Evolutionary conservation across 2,329 filamentous ascomycete genomes (phyloP), one percentile per base, ranked within the genome.

Genomic region (Ramichloridium luteum): DNA sequence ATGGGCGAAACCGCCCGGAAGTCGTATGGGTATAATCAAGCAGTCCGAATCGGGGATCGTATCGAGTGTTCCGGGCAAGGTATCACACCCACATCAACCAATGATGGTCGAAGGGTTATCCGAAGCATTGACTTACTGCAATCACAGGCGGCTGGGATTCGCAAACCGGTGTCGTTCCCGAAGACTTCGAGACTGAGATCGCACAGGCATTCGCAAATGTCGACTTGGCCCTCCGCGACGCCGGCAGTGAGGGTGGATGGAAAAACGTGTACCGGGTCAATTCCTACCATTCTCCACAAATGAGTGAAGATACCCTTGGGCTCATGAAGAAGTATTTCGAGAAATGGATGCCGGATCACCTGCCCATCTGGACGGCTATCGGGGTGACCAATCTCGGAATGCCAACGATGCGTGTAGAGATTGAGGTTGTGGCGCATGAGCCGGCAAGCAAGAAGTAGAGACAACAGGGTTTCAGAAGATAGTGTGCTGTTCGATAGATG

Each of bases 201-300:
- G 48, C 53, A 16, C 53, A 56, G 32, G 67, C 70, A 0, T 77
- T 77, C 42, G 50, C 46, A 3, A 77, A 76, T 34, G 65, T 74
- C 6, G 68, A 77, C 1, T 46, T 58, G 4, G 55, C 49, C 16
- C 50, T 77, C 4, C 61, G 58, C 25, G 44, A 63, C 11, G 70
- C 69, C 0, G 72, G 73, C 1, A 68, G 67, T 1, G 62, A 67
- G 35, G 70, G 68, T 3, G n/a, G n/a, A n/a, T 72, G 66, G 66
- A 47, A 48, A n/a, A 67, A 74, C 36, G 71, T 75, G 0, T 58
- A 45, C 31, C 38, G 50, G 6, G 41, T 58, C 5, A 51, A 51
- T 14, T 41, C 38, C 16, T 50, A 50, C 32, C 47, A 51, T 35
- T 32, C 49, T 1, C 37, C 38, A 4, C n/a, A n/a, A n/a, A 6